Evolutionary conservation across 2,329 filamentous ascomycete species (phyloP), one percentile per base, ranked within the genome.

Genomic region (Decorospora gaudefroyi): DNA sequence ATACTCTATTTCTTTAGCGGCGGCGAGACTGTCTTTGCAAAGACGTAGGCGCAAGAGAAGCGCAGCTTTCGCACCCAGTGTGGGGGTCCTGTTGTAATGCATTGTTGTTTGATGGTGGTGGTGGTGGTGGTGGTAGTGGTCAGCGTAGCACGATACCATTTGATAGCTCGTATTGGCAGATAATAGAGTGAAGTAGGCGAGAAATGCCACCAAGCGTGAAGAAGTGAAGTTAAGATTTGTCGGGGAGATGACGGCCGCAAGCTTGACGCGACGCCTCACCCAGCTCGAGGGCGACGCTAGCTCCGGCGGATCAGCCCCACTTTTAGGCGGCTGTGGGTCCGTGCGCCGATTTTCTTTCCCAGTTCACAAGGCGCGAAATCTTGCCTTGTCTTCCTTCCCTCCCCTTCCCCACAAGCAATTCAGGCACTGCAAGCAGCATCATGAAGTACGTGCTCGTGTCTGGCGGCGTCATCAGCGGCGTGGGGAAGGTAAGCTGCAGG

Each of bases 401-500:
- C 71, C 72, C 68, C 51, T 59, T 71, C 69, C 64, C 67, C 67
- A 68, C 67, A 59, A 54, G 61, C 63, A 68, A 62, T 50, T 65
- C 62, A 70, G 69, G 45, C 57, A 60, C 70, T 65, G 64, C 66
- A 66, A 65, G 58, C 61, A 68, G 36, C 42, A 83, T 75, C 65
- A 90, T 90, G 86, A 88, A 89, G 76, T 89, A 89, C 78, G 84
- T 90, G 72, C 78, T 90, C 57, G 86, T 90, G 58, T 88, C 85
- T 60, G 87, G 87, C 79, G 87, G 86, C 52, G 67, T 69, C 42
- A 69, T 68, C 53, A 68, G 64, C 59, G 66, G 66, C 56, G 66
- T 69, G 64, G 66, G 66, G 64, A 69, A 69, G 66, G 66, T 87
- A 72, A 74, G 76, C 70, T 25, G 49, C 43, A 37, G 37, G 39